Base-by-base conservation (phyloP, 148 eudicot genomes). In the Suaeda aralocaspica region DNA sequence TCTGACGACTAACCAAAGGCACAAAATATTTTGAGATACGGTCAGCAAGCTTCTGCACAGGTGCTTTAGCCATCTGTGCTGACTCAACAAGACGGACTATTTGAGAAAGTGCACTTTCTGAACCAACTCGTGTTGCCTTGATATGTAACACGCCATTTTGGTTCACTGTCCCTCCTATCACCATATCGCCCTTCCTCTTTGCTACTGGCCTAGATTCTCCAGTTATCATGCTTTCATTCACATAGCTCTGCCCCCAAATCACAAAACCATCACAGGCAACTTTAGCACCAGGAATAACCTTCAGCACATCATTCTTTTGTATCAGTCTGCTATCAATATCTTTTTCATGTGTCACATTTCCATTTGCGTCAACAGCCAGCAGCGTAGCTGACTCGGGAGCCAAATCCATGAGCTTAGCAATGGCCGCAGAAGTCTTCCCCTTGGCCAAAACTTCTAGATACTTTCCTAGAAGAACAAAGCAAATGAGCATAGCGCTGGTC, bases 11-110 rank as follows among this genome's bases (percentile, higher is more conserved):
- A 60, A 91, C 99, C 76, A 94, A 74, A 68, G 99, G 99, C 59
- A 94, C 99, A 61, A 94, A 94, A 74, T 56, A 81, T 73, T 86
- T 91, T 70, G 99, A 94, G 68, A 94, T 89, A 34, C 85, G 92
- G 64, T 94, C 97, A 49, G 97, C 99, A 49, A 94, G 82, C 83
- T 91, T 94, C 68, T 94, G 99, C 10, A 89, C 97, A 3, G 97
- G 99, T 66, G 99, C 99, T 87, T 91, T 94, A 64, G 96, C 99
- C 96, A 94, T 86, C 80, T 94, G 97, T 11, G 99, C 99, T 45
- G 99, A 91, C 82, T 94, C 99, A 60, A 94, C 97, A 21, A 94
- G 85, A 48, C 91, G 86, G 57, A 94, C 96, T 64, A 94, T 91
- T 76, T 91, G 99, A 5, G 99, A 81, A 48, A 94, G 96, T 36